Base-by-base conservation (phyloP, 108 stramenopile species). In the Heterococcus sp. region DNA sequence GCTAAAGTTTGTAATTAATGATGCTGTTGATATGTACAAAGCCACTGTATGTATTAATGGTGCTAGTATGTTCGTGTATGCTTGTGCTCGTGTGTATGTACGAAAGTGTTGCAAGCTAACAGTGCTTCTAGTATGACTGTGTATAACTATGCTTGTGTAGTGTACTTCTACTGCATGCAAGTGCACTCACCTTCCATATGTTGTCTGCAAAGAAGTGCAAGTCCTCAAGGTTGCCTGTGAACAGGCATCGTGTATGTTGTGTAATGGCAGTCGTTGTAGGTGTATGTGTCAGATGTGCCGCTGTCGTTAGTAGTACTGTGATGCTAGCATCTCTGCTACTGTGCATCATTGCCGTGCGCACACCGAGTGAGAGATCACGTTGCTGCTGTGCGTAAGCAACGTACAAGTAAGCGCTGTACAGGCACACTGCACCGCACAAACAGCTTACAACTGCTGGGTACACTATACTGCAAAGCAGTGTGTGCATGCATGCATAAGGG, bases 201-300 rank as follows among this genome's bases (percentile, higher is more conserved):
- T 99, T 96, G 83, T 99, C 96, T 33, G 88, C 81, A 79, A 99
- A 99, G 83, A 97, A 99, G 78, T 97, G 94, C 89, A 99, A 88
- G 88, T 99, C 98, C 85, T 77, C 58, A 26, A 63, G 14, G 58
- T 63, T 63, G 21, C 58, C 58, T 1, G 34, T 11, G 58, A 63
- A 35, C 34, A 32, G 64, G 28, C 29, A 65, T 1, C 1, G 27
- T 29, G 0, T 65, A 65, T 65, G 1, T 29, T 65, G 64, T 35
- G 33, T 27, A 26, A 1, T 35, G 21, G 27, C n/a, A 68, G 26
- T 28, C 28, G 26, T 5, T 21, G 34, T 69, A 27, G 4, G 68
- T 0, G 26, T 33, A 1, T 1, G 34, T 21, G 27, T 27, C 36
- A 2, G 68, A 33, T 0, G 1, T 21, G 11, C 1, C 35, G 36